Conservation (phyloP, 2,329 filamentous ascomycete species). For the Sporothrix variecibatus region DNA sequence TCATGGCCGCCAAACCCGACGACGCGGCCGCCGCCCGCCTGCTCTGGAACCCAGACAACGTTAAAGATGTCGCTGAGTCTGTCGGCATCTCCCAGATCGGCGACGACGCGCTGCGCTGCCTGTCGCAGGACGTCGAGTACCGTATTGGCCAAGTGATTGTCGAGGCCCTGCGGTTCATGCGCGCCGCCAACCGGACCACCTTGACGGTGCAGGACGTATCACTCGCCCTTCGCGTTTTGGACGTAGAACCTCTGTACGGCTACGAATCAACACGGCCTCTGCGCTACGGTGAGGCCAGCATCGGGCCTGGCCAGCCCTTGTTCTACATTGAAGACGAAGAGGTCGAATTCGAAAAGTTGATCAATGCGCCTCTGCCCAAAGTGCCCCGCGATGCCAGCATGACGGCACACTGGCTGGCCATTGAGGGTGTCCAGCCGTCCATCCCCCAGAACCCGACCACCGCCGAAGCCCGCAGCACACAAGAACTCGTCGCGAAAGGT, state of each 20-base stretch:
- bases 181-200: slow-evolving; percentile 80
- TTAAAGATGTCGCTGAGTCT: slow-evolving; percentile 93
- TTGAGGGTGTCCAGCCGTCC: slow-evolving; percentile 94
- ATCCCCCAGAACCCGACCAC: slow-evolving; percentile 95
- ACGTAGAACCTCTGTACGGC: slow-evolving; percentile 93
- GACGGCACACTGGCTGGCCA: slow-evolving; percentile 95
- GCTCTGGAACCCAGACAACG: slow-evolving; percentile 95
- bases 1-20: slow-evolving; percentile 24
- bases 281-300: slow-evolving; percentile 87
- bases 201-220: slow-evolving; percentile 88
- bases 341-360: slow-evolving; percentile 97
- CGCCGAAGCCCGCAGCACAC: slow-evolving; percentile 71
- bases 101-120: slow-evolving; percentile 82
- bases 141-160: slow-evolving; percentile 90
- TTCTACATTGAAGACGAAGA: slow-evolving; percentile 99
- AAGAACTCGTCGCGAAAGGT: slow-evolving; percentile 87
- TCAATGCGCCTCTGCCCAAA: slow-evolving; percentile 93
- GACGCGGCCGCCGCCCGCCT: slow-evolving; percentile 39
- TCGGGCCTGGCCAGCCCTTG: slow-evolving; percentile 89
- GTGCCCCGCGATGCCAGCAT: slow-evolving; percentile 91
- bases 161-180: slow-evolving; percentile 95
- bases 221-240: slow-evolving; percentile 79
- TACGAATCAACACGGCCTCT: slow-evolving; percentile 91
- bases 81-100: slow-evolving; percentile 80
- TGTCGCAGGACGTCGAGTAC: slow-evolving; percentile 94